Base-by-base conservation (phyloP, 2,329 filamentous ascomycete genomes). In the Fulvia fulva region DNA sequence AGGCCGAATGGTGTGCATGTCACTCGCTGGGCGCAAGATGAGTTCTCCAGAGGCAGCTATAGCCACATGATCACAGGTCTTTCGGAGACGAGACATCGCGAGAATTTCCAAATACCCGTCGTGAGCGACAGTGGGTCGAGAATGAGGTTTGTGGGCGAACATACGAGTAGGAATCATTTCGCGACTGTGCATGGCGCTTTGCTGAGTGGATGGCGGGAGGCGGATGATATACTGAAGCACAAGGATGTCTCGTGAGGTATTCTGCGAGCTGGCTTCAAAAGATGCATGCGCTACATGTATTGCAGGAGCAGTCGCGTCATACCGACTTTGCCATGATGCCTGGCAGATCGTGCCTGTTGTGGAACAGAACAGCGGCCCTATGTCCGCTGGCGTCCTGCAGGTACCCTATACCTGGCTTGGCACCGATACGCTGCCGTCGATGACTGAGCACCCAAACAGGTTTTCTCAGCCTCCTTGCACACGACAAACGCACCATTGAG, bases 111-210 rank as follows among this genome's bases (percentile, higher is more conserved):
- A 34, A 6, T 50, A 41, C 63, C 64, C 1, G 23, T 67, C 9
- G 21, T 26, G 22, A 59, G 43, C 32, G 28, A 43, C 19, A n/a
- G 51, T 11, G 63, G 63, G 41, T 59, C 30, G 7, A 50, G 47
- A n/a, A 41, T 68, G 41, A 59, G 64, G n/a, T 68, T 68, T 59
- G 65, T 61, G 22, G 65, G 65, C 26, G 65, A 68, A 52, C 65
- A 68, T 53, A 68, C 64, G 21, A 64, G 62, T 53, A 46, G 59
- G 7, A 61, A 66, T 52, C 65, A 68, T 49, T 68, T 68, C 43
- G 65, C 65, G n/a, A 68, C 64, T 23, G 65, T 63, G 34, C 65
- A 68, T 59, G 65, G 65, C 5, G 65, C 65, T n/a, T 55, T 68
- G 21, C 44, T 68, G 14, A 65, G 63, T 26, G 65, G 65, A 26